Evolutionary conservation across 164 flowering plant species (phyloP), one percentile per base, ranked within the genome.

Genomic region (Vitis cinerea): DNA sequence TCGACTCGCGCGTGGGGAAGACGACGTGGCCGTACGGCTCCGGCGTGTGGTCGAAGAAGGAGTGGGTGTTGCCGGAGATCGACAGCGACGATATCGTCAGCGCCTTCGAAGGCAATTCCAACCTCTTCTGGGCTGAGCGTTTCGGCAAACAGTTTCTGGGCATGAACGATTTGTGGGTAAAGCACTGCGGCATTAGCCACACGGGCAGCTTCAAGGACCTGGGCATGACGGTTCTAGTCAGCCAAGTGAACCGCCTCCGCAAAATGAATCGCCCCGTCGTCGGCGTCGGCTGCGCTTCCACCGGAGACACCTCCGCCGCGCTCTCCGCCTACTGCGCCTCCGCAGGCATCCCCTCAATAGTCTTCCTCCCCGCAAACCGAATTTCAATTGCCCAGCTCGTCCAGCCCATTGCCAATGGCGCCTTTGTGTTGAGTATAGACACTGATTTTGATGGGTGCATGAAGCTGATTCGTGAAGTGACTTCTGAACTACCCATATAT

Each of bases 401-500:
- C 44, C 97, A 93, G 68, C 96, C 97, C 14, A 79, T 82, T 9
- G 84, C 93, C 0, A 85, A 93, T 68, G 97, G 97, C 0, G 91
- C 97, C 0, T 85, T 90, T 56, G 98, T 93, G 14, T 73, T 93
- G 79, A 91, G 98, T 71, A 70, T 93, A 0, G 97, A 91, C 63
- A 87, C 96, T 0, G 98, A 93, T 82, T 93, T 91, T 63, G 97
- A 93, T 67, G 97, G 98, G 2, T 93, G 98, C 69, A 93, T 93
- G 98, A 80, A 88, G 81, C 71, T 93, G 74, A 89, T 93, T 67
- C 66, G 98, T 9, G 94, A 91, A 65, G 83, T 93, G 9, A 93
- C 98, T 0, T 74, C 92, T 0, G 98, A 93, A 64, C 67, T 93
- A 63, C 97, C 97, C 0, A 93, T 93, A 51, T 93, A 93, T 56